These are phyloP conservation scores for Suillus cothurnatus DNA, from an alignment of 768 basidiomycete species.

Conservation along the genomic window DNA sequence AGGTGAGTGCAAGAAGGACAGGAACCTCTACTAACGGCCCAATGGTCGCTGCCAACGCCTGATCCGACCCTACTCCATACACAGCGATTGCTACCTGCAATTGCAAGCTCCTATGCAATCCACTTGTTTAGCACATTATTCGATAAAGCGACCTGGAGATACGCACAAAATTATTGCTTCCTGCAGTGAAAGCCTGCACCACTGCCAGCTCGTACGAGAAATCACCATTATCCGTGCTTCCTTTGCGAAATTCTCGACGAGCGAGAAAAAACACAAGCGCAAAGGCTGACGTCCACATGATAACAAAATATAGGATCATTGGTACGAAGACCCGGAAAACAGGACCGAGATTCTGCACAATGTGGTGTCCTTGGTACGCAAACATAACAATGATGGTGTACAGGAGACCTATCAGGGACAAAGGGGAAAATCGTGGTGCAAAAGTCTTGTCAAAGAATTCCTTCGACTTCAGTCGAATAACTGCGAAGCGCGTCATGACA, in stretches of 20 bases:
- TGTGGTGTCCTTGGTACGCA: constrained; percentile 68
- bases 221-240: constrained; percentile 8
- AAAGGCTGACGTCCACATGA: constrained; percentile 76
- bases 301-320: constrained; percentile 72
- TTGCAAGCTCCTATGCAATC: constrained; percentile 66
- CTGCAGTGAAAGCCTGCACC: constrained; percentile 78
- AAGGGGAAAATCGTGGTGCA: constrained; percentile 66
- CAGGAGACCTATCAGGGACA: constrained; percentile 74
- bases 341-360: constrained; percentile 70
- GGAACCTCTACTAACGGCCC: constrained; percentile 82
- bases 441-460: constrained; percentile 57
- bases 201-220: constrained; percentile 72
- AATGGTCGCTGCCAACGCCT: constrained; percentile 81
- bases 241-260: constrained; percentile 29
- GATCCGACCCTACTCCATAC: constrained; percentile 75
- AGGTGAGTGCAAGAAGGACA: constrained; percentile 69
- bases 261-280: constrained; percentile 52
- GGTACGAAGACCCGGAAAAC: constrained; percentile 85
- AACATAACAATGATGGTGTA: constrained; percentile 83
- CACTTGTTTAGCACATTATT: not conserved
- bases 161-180: constrained; percentile 76
- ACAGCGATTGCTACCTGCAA: constrained; percentile 80
- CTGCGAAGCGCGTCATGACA: constrained; percentile 61
- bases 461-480: constrained; percentile 48
- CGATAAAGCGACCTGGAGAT: no score